phyloP scores from a whole-genome alignment of 176 grass and related monocot species.

The Zizania latifolia region DNA sequence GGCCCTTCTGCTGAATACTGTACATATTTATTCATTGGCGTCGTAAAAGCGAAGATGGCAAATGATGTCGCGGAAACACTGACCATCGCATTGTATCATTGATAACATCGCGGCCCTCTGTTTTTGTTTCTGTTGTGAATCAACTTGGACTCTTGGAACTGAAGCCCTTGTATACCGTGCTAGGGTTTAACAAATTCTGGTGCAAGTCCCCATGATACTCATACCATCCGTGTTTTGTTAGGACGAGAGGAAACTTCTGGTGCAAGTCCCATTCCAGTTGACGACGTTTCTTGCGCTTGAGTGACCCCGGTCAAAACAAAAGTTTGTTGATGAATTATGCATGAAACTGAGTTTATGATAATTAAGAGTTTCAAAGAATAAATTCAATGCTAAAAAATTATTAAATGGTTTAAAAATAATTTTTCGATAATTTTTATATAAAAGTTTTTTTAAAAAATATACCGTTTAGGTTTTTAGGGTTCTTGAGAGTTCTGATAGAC shows the following conservation, averaged over 20 bases:
- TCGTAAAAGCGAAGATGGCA: not conserved
- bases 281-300: too few species aligned
- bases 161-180: not conserved
- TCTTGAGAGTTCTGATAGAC: too few species aligned
- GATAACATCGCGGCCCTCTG: constrained; percentile 2
- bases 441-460: too few species aligned
- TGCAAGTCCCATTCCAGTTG: too few species aligned
- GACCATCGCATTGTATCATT: not conserved
- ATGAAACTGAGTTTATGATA: too few species aligned
- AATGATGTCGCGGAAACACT: not conserved
- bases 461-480: too few species aligned
- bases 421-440: too few species aligned
- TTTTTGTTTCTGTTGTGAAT: constrained; percentile 20
- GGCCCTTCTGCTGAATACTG: constrained; percentile 23
- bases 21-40: constrained; percentile 28
- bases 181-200: not conserved
- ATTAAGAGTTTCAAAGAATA: too few species aligned
- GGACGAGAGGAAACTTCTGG: not conserved
- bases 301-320: too few species aligned
- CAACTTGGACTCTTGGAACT: constrained; percentile 7
- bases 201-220: not conserved
- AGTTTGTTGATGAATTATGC: too few species aligned
- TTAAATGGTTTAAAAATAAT: too few species aligned
- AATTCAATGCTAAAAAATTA: too few species aligned
- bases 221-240: not conserved